Base-by-base conservation (phyloP, 1,139 yeast genomes). In the Saccharomycopsis phalli region DNA sequence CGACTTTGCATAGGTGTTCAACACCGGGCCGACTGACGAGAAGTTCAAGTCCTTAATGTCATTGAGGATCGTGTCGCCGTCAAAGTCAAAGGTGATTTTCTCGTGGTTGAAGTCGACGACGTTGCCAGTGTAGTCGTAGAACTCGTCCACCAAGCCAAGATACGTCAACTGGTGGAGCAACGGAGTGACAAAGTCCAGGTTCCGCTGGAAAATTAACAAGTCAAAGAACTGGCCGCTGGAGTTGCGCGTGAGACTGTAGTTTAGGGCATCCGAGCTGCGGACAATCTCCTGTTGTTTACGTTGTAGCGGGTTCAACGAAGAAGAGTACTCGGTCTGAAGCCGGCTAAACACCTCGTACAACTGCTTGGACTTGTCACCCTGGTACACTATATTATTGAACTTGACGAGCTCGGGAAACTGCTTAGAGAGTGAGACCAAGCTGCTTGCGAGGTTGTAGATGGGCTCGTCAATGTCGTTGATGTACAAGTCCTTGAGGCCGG, bases 111-210 rank as follows among this genome's bases (percentile, higher is more conserved):
- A 50, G 21, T 63, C 60, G 7, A 74, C 64, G 34, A 68, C 62
- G 39, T 74, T 71, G 22, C 76, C 59, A 2, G 71, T 63, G 4
- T 76, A 61, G 3, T 71, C 74, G 51, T 76, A 68, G 19, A 77
- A 58, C 53, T 87, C 95, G 55, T 84, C 88, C 18, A 87, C 65
- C 11, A 91, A 63, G 0, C 98, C 98, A 27, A 74, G 69, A 55
- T 88, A 91, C 2, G 86, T 82, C 50, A 87, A 61, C 53, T 91
- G 96, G 27, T 78, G 75, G 47, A 86, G 61, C 11, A 84, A 54
- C 2, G 87, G 79, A 0, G 95, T 75, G 4, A 81, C 56, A 37
- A 74, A 68, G 59, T 91, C 98, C 26, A 78, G 57, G 43, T 76
- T 74, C 40, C 98, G 65, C 54, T 91, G 98, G 18, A 91, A 53